Evolutionary conservation across 805 yeast species (phyloP).

Genomic region (Ogataea saltuana): DNA sequence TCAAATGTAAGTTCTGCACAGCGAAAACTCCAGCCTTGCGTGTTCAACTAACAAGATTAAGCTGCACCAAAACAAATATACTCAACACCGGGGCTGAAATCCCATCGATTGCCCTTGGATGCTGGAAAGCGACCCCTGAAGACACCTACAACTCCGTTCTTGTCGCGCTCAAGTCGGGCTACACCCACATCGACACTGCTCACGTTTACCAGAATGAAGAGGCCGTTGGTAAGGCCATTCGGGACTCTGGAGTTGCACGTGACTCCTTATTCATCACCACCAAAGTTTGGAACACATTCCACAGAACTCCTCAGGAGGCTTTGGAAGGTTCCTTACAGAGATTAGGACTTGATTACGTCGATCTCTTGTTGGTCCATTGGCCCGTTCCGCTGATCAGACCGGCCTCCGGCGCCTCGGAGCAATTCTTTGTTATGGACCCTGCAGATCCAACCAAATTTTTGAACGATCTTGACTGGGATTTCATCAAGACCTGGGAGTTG

Average conservation of each 20-base stretch:
- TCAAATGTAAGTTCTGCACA: too few relatives aligned
- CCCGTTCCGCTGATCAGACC: constrained; percentile 41
- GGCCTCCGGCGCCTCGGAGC: constrained; percentile 27
- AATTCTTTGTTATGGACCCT: constrained; percentile 31
- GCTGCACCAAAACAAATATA: constrained; percentile 15
- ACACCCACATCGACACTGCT: constrained; percentile 45
- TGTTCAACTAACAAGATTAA: constrained; percentile 15
- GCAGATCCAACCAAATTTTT: constrained; percentile 35
- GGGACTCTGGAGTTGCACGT: constrained; percentile 18
- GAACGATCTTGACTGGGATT: constrained; percentile 45
- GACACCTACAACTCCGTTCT: constrained; percentile 25
- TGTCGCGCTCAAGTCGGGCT: constrained; percentile 36
- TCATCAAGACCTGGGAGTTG: constrained; percentile 62
- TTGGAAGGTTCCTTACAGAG: constrained; percentile 39
- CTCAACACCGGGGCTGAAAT: constrained; percentile 20
- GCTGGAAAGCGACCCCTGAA: constrained; percentile 23
- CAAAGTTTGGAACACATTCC: constrained; percentile 26
- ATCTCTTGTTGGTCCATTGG: constrained; percentile 49
- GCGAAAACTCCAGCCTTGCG: too few relatives aligned
- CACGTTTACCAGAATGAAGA: constrained; percentile 41
- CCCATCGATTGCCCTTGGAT: constrained; percentile 27
- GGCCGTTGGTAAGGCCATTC: constrained; percentile 44
- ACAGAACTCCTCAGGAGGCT: constrained; percentile 37
- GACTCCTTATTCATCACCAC: constrained; percentile 20
- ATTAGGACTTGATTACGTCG: constrained; percentile 43